Evolutionary conservation across 306 rosid species (phyloP).

Genomic region (Elaeagnus macrophylla): DNA sequence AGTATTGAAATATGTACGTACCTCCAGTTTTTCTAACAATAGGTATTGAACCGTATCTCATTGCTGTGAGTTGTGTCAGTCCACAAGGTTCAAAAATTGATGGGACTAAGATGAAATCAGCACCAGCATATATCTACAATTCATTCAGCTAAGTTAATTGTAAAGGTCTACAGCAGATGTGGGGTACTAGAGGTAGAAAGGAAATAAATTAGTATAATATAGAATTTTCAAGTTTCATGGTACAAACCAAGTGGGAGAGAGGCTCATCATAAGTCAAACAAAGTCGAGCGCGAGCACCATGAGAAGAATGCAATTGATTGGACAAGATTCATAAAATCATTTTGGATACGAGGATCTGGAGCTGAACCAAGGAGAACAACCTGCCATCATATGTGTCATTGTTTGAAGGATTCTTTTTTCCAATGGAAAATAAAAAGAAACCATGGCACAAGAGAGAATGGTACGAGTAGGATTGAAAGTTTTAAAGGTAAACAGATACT

Average conservation of each 20-base stretch:
- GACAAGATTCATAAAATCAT: conserved; percentile 83
- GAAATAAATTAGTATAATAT: neutral
- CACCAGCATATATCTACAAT: conserved; percentile 84
- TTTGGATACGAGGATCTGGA: conserved; percentile 94
- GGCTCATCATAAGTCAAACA: conserved; percentile 93
- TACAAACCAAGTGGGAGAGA: conserved; percentile 85
- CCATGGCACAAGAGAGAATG: neutral
- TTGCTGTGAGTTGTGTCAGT: conserved; percentile 89
- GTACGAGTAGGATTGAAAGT: neutral
- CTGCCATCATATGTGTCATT: conserved; percentile 34
- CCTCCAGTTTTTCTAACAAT: conserved; percentile 96
- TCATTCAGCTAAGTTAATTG: neutral
- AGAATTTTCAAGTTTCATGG: conserved; percentile 8
- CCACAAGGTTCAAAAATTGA: conserved; percentile 99
- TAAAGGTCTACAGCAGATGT: conserved; percentile 10
- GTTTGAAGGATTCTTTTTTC: neutral
- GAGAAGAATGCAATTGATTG: conserved; percentile 55
- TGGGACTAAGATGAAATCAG: conserved; percentile 90
- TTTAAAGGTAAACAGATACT: no score
- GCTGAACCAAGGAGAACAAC: conserved; percentile 97
- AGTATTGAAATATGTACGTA: conserved; percentile 10
- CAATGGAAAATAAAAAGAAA: conserved; percentile 5
- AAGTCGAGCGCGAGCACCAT: conserved; percentile 59
- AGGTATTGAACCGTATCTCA: conserved; percentile 97
- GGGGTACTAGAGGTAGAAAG: neutral